Percentiles rank a stretch among this genome's conserved stretches.
These are phyloP conservation scores for Kuraishia cidri DNA, from an alignment of 805 yeast species.

Conservation along the genomic window DNA sequence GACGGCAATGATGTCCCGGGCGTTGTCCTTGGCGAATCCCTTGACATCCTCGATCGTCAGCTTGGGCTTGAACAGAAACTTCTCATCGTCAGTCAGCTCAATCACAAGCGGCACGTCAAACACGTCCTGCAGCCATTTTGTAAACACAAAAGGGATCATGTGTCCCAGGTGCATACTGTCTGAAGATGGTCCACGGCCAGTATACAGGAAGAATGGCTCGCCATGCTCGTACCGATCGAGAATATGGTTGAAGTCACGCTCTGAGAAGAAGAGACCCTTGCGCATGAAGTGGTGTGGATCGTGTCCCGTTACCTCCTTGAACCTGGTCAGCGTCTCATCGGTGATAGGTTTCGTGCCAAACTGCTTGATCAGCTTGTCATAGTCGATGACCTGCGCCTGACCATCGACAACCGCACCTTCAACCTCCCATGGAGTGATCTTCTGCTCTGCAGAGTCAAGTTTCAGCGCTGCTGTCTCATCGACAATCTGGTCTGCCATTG, in stretches of 20 bases:
- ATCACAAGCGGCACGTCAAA: conserved; percentile 93
- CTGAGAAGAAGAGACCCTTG: conserved; percentile 89
- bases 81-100: conserved; percentile 95
- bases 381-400: conserved; percentile 82
- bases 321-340: conserved; percentile 64
- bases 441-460: conserved; percentile 32
- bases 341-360: conserved; percentile 79
- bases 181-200: conserved; percentile 96
- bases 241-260: conserved; percentile 73
- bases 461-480: conserved; percentile 10
- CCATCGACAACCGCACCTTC: conserved; percentile 98
- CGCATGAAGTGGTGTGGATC: conserved; percentile 86
- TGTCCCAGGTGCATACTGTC: conserved; percentile 96
- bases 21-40: conserved; percentile 69
- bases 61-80: conserved; percentile 87
- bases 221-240: conserved; percentile 89
- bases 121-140: conserved; percentile 97
- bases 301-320: conserved; percentile 76
- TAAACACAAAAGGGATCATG: conserved; percentile 89
- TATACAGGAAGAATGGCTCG: conserved; percentile 89
- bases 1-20: conserved; percentile 86
- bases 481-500: conserved; percentile 10
- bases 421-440: conserved; percentile 96
- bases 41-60: conserved; percentile 86
- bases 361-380: conserved; percentile 75